Evolutionary conservation across 805 yeast species (phyloP).

Genomic region (Pichia ethanolica): DNA sequence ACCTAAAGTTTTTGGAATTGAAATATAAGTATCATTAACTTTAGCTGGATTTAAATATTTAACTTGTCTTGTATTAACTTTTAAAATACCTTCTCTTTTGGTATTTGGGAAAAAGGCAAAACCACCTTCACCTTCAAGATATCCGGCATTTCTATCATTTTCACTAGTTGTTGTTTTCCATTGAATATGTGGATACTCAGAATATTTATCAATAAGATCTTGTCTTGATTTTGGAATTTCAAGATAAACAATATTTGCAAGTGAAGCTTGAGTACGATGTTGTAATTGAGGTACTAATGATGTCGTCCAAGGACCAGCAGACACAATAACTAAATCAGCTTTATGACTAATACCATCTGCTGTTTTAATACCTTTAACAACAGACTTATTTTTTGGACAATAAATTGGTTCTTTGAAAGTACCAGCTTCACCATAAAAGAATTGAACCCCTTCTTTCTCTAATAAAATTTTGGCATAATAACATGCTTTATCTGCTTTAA

Average conservation of each 20-base stretch:
- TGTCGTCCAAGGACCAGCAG: slow-evolving; percentile 20
- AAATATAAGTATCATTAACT: slow-evolving; percentile 1
- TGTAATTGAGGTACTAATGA: slow-evolving; percentile 12
- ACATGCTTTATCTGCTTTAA: slow-evolving; percentile 17
- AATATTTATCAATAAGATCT: slow-evolving; percentile 19
- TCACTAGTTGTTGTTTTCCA: slow-evolving; percentile 14
- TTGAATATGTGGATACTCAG: slow-evolving; percentile 15
- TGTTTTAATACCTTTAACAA: slow-evolving; percentile 21
- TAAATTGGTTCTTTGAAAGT: slow-evolving; percentile 8
- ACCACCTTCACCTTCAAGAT: slow-evolving; percentile 12
- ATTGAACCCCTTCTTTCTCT: slow-evolving; percentile 15
- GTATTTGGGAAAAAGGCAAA: slow-evolving; percentile 15
- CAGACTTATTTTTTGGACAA: not conserved
- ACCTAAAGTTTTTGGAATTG: slow-evolving; percentile 10
- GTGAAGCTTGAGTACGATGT: slow-evolving; percentile 15
- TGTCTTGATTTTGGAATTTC: slow-evolving; percentile 18
- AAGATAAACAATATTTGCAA: slow-evolving; percentile 16
- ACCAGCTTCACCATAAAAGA: slow-evolving; percentile 15
- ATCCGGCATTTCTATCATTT: slow-evolving; percentile 9
- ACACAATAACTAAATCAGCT: slow-evolving; percentile 16
- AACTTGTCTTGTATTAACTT: slow-evolving; percentile 12
- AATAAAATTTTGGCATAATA: slow-evolving; percentile 12
- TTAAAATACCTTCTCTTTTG: slow-evolving; percentile 13
- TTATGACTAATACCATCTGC: slow-evolving; percentile 16
- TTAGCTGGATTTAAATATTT: slow-evolving; percentile 10